These are phyloP conservation scores for Penicillium sumatraense DNA, from an alignment of 2,329 filamentous ascomycete genomes.

Conservation along the genomic window DNA sequence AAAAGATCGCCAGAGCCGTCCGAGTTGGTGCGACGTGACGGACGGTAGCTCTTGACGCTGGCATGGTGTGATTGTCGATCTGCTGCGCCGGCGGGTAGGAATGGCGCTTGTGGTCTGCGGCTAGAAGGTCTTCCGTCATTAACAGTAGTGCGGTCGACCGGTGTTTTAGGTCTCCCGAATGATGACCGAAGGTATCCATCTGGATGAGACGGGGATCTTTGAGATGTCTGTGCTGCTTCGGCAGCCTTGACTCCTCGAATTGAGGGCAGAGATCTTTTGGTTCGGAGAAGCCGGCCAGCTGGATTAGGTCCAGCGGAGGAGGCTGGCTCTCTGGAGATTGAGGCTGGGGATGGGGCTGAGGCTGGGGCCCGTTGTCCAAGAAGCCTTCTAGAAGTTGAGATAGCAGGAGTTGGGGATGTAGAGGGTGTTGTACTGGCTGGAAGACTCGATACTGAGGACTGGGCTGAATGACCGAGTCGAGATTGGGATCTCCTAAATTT, in stretches of 20 bases:
- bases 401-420: slow-evolving; percentile 60
- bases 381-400: slow-evolving; percentile 67
- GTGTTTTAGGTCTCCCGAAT: slow-evolving; percentile 66
- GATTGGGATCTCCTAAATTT: slow-evolving; percentile 68
- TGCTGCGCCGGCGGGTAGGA: slow-evolving; percentile 76
- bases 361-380: slow-evolving; percentile 52
- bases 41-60: slow-evolving; percentile 70
- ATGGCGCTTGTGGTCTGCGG: slow-evolving; percentile 70
- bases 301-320: slow-evolving; percentile 54
- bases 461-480: slow-evolving; percentile 68
- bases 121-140: slow-evolving; percentile 46
- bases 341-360: too few relatives aligned
- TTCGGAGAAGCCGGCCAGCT: slow-evolving; percentile 59
- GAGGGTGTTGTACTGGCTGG: slow-evolving; percentile 65
- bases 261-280: slow-evolving; percentile 65
- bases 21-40: slow-evolving; percentile 81
- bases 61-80: slow-evolving; percentile 78
- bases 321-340: slow-evolving; percentile 38
- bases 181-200: slow-evolving; percentile 38
- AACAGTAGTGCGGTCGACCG: slow-evolving; percentile 61
- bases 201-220: slow-evolving; percentile 43
- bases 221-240: slow-evolving; percentile 35
- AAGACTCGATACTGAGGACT: slow-evolving; percentile 70
- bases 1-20: slow-evolving; percentile 64
- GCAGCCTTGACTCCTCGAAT: slow-evolving; percentile 53